These are phyloP conservation scores for Lolium multiflorum DNA, from an alignment of 176 grass and related monocot species.

Conservation along the genomic window DNA sequence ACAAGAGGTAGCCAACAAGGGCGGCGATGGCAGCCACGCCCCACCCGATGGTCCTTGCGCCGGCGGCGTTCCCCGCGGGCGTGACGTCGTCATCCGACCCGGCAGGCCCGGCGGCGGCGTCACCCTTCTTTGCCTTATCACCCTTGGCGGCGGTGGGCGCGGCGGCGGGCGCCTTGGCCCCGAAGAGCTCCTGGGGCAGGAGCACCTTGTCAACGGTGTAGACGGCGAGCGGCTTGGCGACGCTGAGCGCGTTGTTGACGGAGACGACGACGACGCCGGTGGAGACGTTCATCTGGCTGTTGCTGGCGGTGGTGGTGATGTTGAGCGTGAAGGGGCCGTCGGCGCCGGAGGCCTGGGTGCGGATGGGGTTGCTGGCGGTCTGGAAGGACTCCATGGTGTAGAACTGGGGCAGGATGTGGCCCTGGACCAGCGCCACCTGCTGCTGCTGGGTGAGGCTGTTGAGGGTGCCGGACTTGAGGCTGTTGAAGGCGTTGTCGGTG, in stretches of 20 bases:
- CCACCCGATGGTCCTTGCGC: constrained; percentile 43
- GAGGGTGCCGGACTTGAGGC: constrained; percentile 83
- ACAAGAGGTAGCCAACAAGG: constrained; percentile 52
- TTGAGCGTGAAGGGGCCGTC: constrained; percentile 72
- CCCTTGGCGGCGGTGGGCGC: constrained; percentile 52
- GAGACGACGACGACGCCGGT: constrained; percentile 58
- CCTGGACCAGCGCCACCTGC: constrained; percentile 89
- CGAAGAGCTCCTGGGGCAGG: constrained; percentile 66
- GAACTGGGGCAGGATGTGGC: constrained; percentile 72
- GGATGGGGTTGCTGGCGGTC: constrained; percentile 90
- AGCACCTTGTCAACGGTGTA: constrained; percentile 87
- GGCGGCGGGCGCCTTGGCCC: constrained; percentile 64
- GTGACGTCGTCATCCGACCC: constrained; percentile 39
- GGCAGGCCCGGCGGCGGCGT: constrained; percentile 28
- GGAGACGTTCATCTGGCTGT: constrained; percentile 68
- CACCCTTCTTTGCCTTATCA: constrained; percentile 53
- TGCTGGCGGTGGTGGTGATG: constrained; percentile 53
- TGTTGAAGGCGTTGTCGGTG: constrained; percentile 91
- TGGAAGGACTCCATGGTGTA: constrained; percentile 65
- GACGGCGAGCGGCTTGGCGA: constrained; percentile 58
- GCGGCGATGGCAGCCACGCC: constrained; percentile 38
- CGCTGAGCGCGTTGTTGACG: constrained; percentile 58
- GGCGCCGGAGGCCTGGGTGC: constrained; percentile 77
- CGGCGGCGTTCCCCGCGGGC: constrained; percentile 24
- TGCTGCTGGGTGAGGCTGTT: constrained; percentile 75